phyloP scores from a whole-genome alignment of 805 yeast genomes.

The Yarrowia sp. region DNA sequence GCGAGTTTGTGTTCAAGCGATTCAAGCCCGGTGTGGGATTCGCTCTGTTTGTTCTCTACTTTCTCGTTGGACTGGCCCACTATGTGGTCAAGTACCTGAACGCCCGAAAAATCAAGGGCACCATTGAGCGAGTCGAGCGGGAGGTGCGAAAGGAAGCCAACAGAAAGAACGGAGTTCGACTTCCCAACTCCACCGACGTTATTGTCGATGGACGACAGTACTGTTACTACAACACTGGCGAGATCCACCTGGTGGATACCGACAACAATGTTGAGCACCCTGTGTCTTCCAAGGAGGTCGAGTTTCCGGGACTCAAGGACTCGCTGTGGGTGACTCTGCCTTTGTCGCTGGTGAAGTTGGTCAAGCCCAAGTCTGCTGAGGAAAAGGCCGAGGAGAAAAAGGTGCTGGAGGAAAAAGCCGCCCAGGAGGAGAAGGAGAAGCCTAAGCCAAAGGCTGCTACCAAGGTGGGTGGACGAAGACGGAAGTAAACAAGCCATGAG shows the following conservation, averaged over 20 bases:
- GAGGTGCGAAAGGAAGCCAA: conserved; percentile 26
- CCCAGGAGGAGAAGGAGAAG: conserved; percentile 26
- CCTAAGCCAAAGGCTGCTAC: conserved; percentile 31
- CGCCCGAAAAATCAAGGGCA: conserved; percentile 26
- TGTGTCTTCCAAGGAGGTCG: conserved; percentile 36
- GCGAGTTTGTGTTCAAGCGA: conserved; percentile 53
- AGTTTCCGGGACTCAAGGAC: conserved; percentile 38
- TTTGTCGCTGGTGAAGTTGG: conserved; percentile 28
- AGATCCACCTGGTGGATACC: conserved; percentile 35
- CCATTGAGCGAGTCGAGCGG: conserved; percentile 18
- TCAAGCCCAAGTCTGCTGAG: conserved; percentile 30
- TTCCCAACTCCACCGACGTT: conserved; percentile 10
- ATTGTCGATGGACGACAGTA: conserved; percentile 24
- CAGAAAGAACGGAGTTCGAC: conserved; percentile 25
- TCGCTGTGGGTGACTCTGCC: conserved; percentile 39
- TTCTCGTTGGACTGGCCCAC: conserved; percentile 57
- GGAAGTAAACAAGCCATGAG: conserved; percentile 11
- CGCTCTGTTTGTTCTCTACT: conserved; percentile 51
- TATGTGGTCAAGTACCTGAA: conserved; percentile 51
- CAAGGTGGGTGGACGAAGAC: conserved; percentile 30
- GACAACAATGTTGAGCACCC: conserved; percentile 37
- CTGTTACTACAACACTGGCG: conserved; percentile 32
- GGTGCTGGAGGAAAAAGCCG: background rate
- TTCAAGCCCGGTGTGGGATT: conserved; percentile 64
- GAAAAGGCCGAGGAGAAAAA: conserved; percentile 12